phyloP scores from a whole-genome alignment of 2,329 filamentous ascomycete genomes.

The Biscogniauxia mediterranea region DNA sequence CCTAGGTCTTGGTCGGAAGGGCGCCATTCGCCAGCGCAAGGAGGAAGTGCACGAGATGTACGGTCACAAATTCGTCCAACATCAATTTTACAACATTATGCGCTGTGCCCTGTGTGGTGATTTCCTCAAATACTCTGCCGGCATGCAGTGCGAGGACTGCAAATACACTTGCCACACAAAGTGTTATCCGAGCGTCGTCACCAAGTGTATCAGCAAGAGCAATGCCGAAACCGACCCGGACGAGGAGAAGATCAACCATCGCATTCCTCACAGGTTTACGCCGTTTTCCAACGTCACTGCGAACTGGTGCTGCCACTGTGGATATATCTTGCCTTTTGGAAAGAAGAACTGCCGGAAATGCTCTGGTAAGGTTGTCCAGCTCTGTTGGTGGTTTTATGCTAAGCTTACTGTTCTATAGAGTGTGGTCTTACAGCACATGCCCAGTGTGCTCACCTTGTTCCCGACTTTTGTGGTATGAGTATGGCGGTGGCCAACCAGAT shows the following conservation, averaged over 20 bases:
- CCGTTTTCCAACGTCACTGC: slow-evolving; percentile 97
- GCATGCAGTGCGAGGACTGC: slow-evolving; percentile 99
- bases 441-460: slow-evolving; percentile 89
- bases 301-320: slow-evolving; percentile 99
- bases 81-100: slow-evolving; percentile 99
- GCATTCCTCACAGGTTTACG: slow-evolving; percentile 95
- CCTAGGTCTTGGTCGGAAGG: slow-evolving; percentile 88
- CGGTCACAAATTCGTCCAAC: slow-evolving; percentile 97
- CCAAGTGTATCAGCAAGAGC: slow-evolving; percentile 99
- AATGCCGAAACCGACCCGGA: slow-evolving; percentile 98
- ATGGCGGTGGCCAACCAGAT: slow-evolving; percentile 97
- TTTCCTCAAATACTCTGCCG: slow-evolving; percentile 96
- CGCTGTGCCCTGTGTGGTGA: slow-evolving; percentile 96
- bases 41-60: slow-evolving; percentile 99
- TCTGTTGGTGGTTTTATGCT: neutral
- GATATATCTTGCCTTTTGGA: slow-evolving; percentile 90
- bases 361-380: slow-evolving; percentile 56
- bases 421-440: slow-evolving; percentile 90
- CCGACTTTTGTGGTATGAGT: slow-evolving; percentile 98
- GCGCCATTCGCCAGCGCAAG: slow-evolving; percentile 94
- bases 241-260: slow-evolving; percentile 99
- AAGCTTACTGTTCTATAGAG: slow-evolving; percentile 54
- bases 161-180: slow-evolving; percentile 99
- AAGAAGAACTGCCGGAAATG: slow-evolving; percentile 95
- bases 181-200: slow-evolving; percentile 94